Evolutionary conservation across 2,329 filamentous ascomycete species (phyloP).

Genomic region (Clarireedia paspali): DNA sequence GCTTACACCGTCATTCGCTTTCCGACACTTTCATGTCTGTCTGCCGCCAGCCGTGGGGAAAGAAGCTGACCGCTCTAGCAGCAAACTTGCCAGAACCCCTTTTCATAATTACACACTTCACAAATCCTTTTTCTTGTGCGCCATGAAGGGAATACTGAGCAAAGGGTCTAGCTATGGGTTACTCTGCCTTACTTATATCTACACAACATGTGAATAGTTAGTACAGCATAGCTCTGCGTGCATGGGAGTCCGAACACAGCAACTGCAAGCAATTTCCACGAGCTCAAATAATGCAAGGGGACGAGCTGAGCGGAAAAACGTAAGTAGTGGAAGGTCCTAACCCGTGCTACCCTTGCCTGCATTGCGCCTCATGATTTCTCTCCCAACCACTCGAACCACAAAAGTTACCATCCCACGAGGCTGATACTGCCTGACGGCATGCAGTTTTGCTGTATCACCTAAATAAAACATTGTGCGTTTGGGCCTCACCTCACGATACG

Average conservation of each 20-base stretch:
- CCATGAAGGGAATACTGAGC: too few species aligned
- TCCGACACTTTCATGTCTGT: neutral
- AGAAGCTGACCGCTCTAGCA: constrained; percentile 1
- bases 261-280: too few species aligned
- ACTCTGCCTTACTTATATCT: neutral
- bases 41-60: constrained; percentile 1
- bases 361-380: too few species aligned
- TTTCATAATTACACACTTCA: neutral
- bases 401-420: constrained; percentile 1
- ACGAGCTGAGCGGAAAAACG: too few species aligned
- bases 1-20: neutral
- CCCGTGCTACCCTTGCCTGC: too few species aligned
- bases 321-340: too few species aligned
- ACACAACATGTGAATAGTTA: neutral
- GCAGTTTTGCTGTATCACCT: neutral
- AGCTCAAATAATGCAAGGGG: too few species aligned
- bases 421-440: neutral
- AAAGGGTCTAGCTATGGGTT: neutral
- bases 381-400: neutral
- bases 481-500: neutral
- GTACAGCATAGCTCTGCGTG: too few species aligned
- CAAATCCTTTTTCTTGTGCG: neutral
- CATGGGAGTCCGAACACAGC: too few species aligned
- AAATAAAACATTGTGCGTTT: neutral
- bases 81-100: neutral